Conservation (phyloP, 345 rosid species). For the Excoecaria cochinchinensis region DNA sequence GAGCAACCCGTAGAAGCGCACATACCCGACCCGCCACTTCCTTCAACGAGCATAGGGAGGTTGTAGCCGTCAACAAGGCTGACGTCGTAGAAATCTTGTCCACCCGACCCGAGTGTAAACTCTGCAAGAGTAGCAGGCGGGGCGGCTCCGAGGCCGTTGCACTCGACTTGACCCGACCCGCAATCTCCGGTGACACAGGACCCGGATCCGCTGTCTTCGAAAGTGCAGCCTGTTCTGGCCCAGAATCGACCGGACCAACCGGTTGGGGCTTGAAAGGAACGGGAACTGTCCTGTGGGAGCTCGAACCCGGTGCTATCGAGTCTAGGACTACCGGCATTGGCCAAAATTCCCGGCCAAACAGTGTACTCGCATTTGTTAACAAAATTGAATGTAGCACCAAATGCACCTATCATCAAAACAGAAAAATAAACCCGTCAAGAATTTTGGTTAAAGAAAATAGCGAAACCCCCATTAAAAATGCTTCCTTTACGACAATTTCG, state of each 20-base stretch:
- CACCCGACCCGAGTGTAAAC: conserved; percentile 45
- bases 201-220: conserved; percentile 32
- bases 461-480: neutral
- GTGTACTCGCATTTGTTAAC: conserved; percentile 34
- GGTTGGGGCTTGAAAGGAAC: conserved; percentile 33
- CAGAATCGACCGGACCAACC: conserved; percentile 41
- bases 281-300: conserved; percentile 25
- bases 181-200: conserved; percentile 33
- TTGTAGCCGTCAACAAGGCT: conserved; percentile 96
- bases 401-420: conserved; percentile 9
- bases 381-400: conserved; percentile 28
- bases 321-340: conserved; percentile 35
- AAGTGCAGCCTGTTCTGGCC: conserved; percentile 33
- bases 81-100: conserved; percentile 90
- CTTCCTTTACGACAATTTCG: neutral
- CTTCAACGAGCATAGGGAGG: conserved; percentile 75
- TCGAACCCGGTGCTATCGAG: conserved; percentile 36
- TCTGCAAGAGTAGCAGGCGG: conserved; percentile 38
- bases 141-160: conserved; percentile 35
- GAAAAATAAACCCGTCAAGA: neutral
- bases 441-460: neutral
- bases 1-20: conserved; percentile 80
- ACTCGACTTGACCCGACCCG: conserved; percentile 35
- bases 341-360: conserved; percentile 35
- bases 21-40: conserved; percentile 68